Base-by-base conservation (phyloP, 2,329 filamentous ascomycete species). In the Colletotrichum orbiculare region DNA sequence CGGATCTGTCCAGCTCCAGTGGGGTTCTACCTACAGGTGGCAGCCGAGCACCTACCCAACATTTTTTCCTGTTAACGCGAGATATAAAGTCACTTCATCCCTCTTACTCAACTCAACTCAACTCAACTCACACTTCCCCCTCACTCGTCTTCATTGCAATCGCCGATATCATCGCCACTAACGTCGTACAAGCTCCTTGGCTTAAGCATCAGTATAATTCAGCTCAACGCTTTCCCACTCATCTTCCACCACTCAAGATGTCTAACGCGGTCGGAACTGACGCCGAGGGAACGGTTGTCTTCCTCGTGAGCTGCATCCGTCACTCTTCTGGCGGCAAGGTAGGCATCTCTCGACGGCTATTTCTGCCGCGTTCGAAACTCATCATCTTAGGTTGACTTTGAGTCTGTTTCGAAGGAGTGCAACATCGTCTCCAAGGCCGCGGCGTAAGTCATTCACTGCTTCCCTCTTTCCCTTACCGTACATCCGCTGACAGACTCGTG, bases 291-390 rank as follows among this genome's bases (percentile, higher is more conserved):
- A 88, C 91, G 69, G 83, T 91, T 76, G 85, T 83, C 67, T 91
- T 92, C 73, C 80, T 92, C 33, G 82, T 92, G 53, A 81, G 82
- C 57, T 92, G 90, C 76, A 89, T 92, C 74, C 82, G 84, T 57
- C 77, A 88, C 75, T 84, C 86, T 9, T 82, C 77, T 70, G 82
- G 83, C 67, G 89, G 89, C 66, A 87, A 86, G 74, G 89, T 90
- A 76, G 71, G 17, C 6, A 34, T 17, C 6, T 37, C 39, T 17
- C 25, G 53, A 48, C 35, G 46, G 33, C n/a, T 8, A 35, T 13
- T n/a, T 8, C 12, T 35, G 25, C 25, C 25, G 25, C 25, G 25
- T 25, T 54, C 37, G 17, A 10, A 39, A 15, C 69, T 74, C 37
- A 74, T 65, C 6, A 46, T 4, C 17, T 13, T 60, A 92, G 89